Percentiles rank a stretch among this genome's conserved stretches.
Conservation (phyloP, 768 basidiomycete species). For the Kwoniella sp. region DNA sequence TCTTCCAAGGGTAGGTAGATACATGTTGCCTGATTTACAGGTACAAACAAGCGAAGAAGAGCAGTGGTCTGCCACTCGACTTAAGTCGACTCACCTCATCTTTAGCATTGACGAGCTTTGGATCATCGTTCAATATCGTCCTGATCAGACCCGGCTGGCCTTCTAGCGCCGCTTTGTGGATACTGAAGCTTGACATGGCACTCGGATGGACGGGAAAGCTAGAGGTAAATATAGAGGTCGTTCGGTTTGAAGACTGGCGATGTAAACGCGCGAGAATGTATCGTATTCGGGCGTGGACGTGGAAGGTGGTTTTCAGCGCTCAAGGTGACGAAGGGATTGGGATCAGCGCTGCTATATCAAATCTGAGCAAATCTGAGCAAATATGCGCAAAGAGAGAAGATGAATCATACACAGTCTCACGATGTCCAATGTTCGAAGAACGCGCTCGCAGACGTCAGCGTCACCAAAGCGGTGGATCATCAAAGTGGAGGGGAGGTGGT, state of each 20-base stretch:
- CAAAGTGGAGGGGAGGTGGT: conserved; percentile 17
- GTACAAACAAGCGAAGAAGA: background rate
- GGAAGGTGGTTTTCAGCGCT: too few relatives aligned
- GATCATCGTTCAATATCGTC: conserved; percentile 48
- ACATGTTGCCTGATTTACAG: too few relatives aligned
- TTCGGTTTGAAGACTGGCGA: too few relatives aligned
- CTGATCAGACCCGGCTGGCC: conserved; percentile 55
- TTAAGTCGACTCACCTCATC: conserved; percentile 47
- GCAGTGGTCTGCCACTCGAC: too few relatives aligned
- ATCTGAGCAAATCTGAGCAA: too few relatives aligned
- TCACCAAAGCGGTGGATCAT: conserved; percentile 3
- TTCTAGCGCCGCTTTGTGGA: conserved; percentile 56
- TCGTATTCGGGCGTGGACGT: too few relatives aligned
- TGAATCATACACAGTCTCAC: too few relatives aligned
- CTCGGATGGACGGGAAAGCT: background rate
- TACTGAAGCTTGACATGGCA: conserved; percentile 50
- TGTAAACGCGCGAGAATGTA: too few relatives aligned
- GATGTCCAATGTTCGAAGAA: background rate
- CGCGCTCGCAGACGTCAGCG: conserved; percentile 15
- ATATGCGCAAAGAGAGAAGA: too few relatives aligned
- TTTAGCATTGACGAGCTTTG: conserved; percentile 48
- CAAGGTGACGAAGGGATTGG: too few relatives aligned
- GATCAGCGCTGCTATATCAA: too few relatives aligned
- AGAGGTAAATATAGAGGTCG: background rate
- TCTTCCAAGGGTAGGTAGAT: too few relatives aligned